phyloP scores from a whole-genome alignment of 2,329 filamentous ascomycete species.

The Trichophyton benhamiae region DNA sequence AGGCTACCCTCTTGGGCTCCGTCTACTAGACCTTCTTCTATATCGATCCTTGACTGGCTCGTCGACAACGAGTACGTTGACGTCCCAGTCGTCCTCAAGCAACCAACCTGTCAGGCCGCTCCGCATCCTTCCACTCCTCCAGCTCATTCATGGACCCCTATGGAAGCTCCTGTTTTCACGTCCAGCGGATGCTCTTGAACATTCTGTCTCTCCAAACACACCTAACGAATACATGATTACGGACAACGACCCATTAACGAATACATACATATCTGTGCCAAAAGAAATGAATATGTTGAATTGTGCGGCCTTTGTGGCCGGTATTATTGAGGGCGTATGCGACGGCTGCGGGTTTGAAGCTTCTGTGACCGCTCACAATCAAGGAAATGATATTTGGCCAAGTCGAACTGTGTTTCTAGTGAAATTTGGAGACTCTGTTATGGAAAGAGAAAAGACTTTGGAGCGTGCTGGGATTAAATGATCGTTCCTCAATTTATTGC shows the following conservation, averaged over 20 bases:
- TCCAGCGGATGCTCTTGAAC: slow-evolving; percentile 84
- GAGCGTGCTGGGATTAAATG: slow-evolving; percentile 46
- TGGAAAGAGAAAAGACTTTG: slow-evolving; percentile 79
- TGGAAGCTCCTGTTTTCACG: slow-evolving; percentile 89
- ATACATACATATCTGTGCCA: slow-evolving; percentile 83
- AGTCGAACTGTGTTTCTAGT: slow-evolving; percentile 92
- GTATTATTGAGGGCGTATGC: slow-evolving; percentile 89
- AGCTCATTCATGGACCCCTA: slow-evolving; percentile 85
- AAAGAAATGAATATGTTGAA: slow-evolving; percentile 94
- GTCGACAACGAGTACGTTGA: slow-evolving; percentile 73
- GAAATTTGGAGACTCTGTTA: slow-evolving; percentile 78
- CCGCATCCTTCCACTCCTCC: slow-evolving; percentile 78
- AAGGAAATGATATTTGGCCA: slow-evolving; percentile 72
- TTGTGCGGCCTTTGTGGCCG: slow-evolving; percentile 89
- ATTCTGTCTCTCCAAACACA: slow-evolving; percentile 66
- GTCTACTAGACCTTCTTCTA: slow-evolving; percentile 87
- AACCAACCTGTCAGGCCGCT: slow-evolving; percentile 61
- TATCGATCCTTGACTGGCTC: slow-evolving; percentile 68
- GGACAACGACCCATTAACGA: slow-evolving; percentile 94
- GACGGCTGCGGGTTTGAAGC: slow-evolving; percentile 85
- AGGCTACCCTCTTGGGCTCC: slow-evolving; percentile 86
- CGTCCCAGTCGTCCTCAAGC: slow-evolving; percentile 53
- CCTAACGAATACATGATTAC: slow-evolving; percentile 98
- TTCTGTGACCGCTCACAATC: slow-evolving; percentile 77
- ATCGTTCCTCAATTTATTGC: slow-evolving; percentile 1